Conservation (phyloP, 2,329 filamentous ascomycete species). For the Phyllosticta citribraziliensis region DNA sequence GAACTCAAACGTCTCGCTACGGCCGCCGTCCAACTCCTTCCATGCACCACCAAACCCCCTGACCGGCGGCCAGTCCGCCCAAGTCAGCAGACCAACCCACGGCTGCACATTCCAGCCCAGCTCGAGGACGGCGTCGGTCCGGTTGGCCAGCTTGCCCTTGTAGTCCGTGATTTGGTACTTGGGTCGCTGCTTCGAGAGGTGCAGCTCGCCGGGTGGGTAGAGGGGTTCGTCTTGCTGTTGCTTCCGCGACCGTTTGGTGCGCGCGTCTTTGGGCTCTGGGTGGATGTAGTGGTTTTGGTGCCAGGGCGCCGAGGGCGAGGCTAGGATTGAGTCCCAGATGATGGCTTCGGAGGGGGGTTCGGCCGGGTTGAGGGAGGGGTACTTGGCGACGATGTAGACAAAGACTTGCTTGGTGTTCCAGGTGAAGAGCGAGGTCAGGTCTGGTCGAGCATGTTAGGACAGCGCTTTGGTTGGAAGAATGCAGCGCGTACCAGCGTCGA, state of each 20-base stretch:
- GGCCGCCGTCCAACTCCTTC: slow-evolving; percentile 55
- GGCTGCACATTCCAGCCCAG: slow-evolving; percentile 96
- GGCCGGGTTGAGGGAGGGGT: slow-evolving; percentile 38
- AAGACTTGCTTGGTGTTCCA: slow-evolving; percentile 99
- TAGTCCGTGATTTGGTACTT: slow-evolving; percentile 98
- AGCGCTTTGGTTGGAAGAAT: not conserved
- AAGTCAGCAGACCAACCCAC: slow-evolving; percentile 83
- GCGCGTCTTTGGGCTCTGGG: slow-evolving; percentile 48
- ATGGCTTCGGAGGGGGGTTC: slow-evolving; percentile 54
- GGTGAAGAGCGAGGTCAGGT: slow-evolving; percentile 86
- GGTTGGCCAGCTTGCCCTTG: slow-evolving; percentile 63
- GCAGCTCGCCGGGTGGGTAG: slow-evolving; percentile 55
- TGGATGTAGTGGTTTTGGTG: slow-evolving; percentile 43
- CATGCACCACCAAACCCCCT: slow-evolving; percentile 45
- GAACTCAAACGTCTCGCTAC: slow-evolving; percentile 54
- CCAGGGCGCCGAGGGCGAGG: slow-evolving; percentile 52
- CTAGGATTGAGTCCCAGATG: slow-evolving; percentile 95
- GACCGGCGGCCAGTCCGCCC: slow-evolving; percentile 42
- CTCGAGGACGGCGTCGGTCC: slow-evolving; percentile 64
- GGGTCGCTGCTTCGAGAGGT: slow-evolving; percentile 73
- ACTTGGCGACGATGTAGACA: slow-evolving; percentile 82
- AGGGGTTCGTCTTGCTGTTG: slow-evolving; percentile 15
- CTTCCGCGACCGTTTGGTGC: slow-evolving; percentile 11
- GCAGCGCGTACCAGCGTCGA: slow-evolving; percentile 55
- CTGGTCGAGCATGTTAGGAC: slow-evolving; percentile 24